Base-by-base conservation (phyloP, 768 basidiomycete genomes). In the Phanerodontia chrysosporium region DNA sequence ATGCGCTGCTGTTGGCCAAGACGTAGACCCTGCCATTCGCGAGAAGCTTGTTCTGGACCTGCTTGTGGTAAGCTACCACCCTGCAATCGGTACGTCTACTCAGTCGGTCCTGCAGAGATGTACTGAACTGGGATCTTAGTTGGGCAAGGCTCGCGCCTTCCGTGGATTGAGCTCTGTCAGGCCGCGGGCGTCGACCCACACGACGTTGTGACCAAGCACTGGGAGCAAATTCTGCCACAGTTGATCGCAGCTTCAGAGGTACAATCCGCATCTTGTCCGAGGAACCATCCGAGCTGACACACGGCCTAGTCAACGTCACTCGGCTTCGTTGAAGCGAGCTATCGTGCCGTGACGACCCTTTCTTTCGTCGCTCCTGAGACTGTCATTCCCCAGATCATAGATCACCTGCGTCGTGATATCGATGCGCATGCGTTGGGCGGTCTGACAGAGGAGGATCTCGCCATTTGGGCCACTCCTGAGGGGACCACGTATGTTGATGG, bases 141-240 rank as follows among this genome's bases (percentile, higher is more conserved):
- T 83, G 83, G 77, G 62, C 78, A 75, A 22, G 70, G 75, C 16
- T 78, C 80, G 9, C 80, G 83, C 18, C 85, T 83, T 63, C 66
- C 67, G 1, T 97, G 94, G 94, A 89, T 95, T 59, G 90, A 92
- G 57, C 62, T 91, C 4, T 90, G 89, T 57, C 91, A 90, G 64
- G 81, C 79, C 58, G 85, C 88, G 0, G 69, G 75, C 1, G 67
- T 80, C 3, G 91, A 96, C 66, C 94, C 94, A 1, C 75, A 76
- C 22, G 79, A 81, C 14, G 70, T 90, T 6, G 76, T 89, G 3
- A 75, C 74, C 8, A 74, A 72, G 24, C 75, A 83, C 58, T 45
- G 84, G 1, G 80, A 85, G 58, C 71, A 70, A 8, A 69, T 88
- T 13, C 64, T 91, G 59, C 69, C 73, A 10, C 70, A 77, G 2